These are phyloP conservation scores for Microthlaspi erraticum DNA, from an alignment of 345 rosid species.

Conservation along the genomic window DNA sequence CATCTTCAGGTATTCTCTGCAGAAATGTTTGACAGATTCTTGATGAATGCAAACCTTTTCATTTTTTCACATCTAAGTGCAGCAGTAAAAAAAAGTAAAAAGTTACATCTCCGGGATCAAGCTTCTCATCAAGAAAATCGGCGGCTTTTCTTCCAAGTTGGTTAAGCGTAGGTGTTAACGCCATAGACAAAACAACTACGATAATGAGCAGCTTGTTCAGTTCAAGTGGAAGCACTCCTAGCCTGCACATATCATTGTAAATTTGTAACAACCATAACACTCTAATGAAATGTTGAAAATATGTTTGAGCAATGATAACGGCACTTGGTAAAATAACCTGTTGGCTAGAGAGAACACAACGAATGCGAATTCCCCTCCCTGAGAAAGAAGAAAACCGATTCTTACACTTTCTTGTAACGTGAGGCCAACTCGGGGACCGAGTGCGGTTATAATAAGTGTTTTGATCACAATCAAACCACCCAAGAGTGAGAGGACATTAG, in stretches of 20 bases:
- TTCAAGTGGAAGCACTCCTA: slow-evolving; percentile 97
- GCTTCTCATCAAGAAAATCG: slow-evolving; percentile 63
- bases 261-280: slow-evolving; percentile 14
- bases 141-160: slow-evolving; percentile 87
- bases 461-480: slow-evolving; percentile 88
- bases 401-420: slow-evolving; percentile 87
- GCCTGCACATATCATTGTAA: slow-evolving; percentile 53
- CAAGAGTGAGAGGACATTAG: slow-evolving; percentile 90
- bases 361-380: slow-evolving; percentile 97
- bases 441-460: slow-evolving; percentile 80
- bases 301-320: slow-evolving; percentile 20
- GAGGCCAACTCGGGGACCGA: slow-evolving; percentile 97
- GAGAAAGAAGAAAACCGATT: slow-evolving; percentile 89
- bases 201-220: slow-evolving; percentile 96
- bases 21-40: slow-evolving; percentile 2
- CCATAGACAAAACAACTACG: slow-evolving; percentile 96
- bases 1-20: slow-evolving; percentile 62
- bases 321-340: slow-evolving; percentile 52
- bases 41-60: slow-evolving; percentile 4
- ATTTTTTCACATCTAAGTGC: slow-evolving; percentile 2
- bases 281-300: neutral
- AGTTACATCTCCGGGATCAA: slow-evolving; percentile 39
- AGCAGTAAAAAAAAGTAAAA: neutral
- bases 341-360: slow-evolving; percentile 96
- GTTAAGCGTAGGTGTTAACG: slow-evolving; percentile 89